Base-by-base conservation (phyloP, 441 rosid genomes). In the Metrosideros polymorpha region DNA sequence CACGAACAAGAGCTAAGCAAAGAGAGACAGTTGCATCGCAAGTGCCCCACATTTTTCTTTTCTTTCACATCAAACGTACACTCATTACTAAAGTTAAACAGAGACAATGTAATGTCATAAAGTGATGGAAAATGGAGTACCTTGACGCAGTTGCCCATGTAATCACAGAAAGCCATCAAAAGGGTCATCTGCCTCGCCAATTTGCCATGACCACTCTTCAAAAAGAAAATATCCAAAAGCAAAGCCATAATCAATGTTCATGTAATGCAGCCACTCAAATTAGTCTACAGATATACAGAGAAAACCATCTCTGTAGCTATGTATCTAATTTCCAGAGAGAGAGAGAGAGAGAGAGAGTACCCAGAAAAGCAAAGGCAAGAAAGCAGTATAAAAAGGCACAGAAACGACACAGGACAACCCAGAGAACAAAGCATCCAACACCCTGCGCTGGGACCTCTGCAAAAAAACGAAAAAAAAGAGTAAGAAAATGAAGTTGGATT, bases 171-270 rank as follows among this genome's bases (percentile, higher is more conserved):
- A 45, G 98, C 99, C 92, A 95, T 96, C 90, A 98, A 92, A 27
- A 98, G 93, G 83, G 99, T 98, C 98, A 98, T 96, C 85, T 96
- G 98, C 94, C 99, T 92, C 71, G 99, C 99, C 91, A 98, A 92
- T 94, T 95, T 95, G 45, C 95, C 98, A 94, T 98, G 99, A 32
- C 99, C 99, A 87, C 98, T 96, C 99, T 98, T 89, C 89, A 91
- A 47, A 82, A 30, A 1, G 49, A 39, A 39, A 12, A 25, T n/a
- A 85, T 43, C 82, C 82, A 82, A 86, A 89, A 85, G 4, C 14
- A 83, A 66, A 17, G 35, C 32, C 85, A 42, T 49, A 32, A 49
- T 59, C 49, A 82, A 49, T 27, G 82, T 56, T 49, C 79, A 71
- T 22, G n/a, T 10, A 71, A 39, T 71, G 47, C 79, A 71, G 79